These are phyloP conservation scores for Asterella californica DNA, from an alignment of 225 moss, liverwort and hornwort genomes.

Conservation along the genomic window DNA sequence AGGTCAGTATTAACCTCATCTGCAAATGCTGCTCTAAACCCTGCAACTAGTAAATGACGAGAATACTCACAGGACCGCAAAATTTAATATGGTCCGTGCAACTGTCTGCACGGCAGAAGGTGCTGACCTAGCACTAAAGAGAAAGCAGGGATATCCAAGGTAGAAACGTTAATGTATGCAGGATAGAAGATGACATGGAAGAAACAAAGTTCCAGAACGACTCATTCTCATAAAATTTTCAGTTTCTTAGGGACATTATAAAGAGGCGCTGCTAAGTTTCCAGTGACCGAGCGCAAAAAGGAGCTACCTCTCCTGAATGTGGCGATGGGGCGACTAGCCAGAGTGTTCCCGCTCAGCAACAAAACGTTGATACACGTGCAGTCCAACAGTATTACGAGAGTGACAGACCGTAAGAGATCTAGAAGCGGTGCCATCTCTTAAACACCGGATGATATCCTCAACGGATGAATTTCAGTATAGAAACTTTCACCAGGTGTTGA, in stretches of 20 bases:
- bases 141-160: too few species aligned
- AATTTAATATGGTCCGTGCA: too few species aligned
- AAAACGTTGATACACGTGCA: not conserved
- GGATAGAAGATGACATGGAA: not conserved
- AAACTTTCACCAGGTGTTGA: too few species aligned
- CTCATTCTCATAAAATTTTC: not conserved
- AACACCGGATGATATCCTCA: too few species aligned
- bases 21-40: not conserved
- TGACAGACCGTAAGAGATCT: not conserved
- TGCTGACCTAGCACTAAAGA: too few species aligned
- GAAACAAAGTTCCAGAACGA: not conserved
- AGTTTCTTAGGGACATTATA: not conserved
- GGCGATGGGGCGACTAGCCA: not conserved
- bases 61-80: not conserved
- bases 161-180: not conserved
- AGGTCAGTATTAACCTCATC: not conserved
- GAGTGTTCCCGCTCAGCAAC: not conserved
- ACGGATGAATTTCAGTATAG: too few species aligned
- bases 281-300: not conserved
- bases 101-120: too few species aligned
- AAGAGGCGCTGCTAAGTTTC: too few species aligned
- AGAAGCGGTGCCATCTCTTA: not conserved
- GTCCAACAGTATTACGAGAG: not conserved
- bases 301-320: not conserved
- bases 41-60: not conserved